Conservation (phyloP, 495 filamentous ascomycete species). For the Penicillium tannophilum region DNA sequence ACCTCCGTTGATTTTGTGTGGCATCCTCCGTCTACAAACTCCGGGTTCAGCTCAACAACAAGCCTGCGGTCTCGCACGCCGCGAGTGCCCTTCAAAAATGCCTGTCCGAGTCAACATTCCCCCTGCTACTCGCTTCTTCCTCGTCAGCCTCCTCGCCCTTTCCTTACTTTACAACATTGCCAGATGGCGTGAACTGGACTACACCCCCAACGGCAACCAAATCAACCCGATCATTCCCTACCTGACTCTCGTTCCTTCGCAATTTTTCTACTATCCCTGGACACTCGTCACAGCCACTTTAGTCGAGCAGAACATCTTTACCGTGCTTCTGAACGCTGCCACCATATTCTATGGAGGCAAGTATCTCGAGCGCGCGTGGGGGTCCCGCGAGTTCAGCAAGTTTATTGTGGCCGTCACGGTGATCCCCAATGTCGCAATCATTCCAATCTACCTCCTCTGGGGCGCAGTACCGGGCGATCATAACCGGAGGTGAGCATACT, state of each 20-base stretch:
- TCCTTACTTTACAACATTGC: conserved; percentile 77
- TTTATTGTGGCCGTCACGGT: conserved; percentile 78
- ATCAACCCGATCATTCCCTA: conserved; percentile 73
- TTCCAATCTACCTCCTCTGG: conserved; percentile 70
- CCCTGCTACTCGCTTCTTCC: conserved; percentile 80
- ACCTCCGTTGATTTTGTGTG: background rate
- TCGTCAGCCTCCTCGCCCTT: conserved; percentile 71
- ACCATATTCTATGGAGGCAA: conserved; percentile 92
- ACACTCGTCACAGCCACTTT: conserved; percentile 83
- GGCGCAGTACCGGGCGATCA: conserved; percentile 70
- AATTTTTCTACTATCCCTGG: conserved; percentile 88
- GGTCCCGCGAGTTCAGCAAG: conserved; percentile 87
- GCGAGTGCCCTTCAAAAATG: conserved; percentile 54
- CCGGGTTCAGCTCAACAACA: conserved; percentile 6
- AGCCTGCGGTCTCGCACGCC: conserved; percentile 36
- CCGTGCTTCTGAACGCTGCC: conserved; percentile 72
- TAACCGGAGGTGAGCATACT: conserved; percentile 63
- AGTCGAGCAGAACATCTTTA: conserved; percentile 92
- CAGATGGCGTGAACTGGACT: conserved; percentile 65
- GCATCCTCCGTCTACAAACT: conserved; percentile 8
- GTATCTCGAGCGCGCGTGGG: conserved; percentile 96
- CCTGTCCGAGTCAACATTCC: conserved; percentile 87
- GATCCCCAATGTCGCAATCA: conserved; percentile 76
- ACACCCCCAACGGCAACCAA: conserved; percentile 43
- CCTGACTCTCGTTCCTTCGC: conserved; percentile 80